Evolutionary conservation across 1,139 yeast genomes (phyloP).

Genomic region (Taphrina flavorubra): DNA sequence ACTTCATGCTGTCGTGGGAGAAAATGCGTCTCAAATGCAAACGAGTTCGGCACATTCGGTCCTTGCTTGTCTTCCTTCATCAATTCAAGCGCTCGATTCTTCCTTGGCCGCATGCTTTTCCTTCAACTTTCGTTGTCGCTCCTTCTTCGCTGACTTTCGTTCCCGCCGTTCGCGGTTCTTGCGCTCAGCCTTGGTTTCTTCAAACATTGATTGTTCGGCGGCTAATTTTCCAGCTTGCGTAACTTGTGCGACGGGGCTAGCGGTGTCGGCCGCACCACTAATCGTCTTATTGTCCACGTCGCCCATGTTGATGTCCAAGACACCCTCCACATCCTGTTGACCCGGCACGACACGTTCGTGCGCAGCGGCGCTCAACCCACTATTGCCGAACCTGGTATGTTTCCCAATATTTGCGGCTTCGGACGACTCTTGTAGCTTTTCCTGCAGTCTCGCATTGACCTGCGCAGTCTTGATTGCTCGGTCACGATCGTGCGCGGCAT

Average conservation of each 20-base stretch:
- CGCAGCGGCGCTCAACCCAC: conserved; percentile 8
- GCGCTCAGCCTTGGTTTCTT: conserved; percentile 21
- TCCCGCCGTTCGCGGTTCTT: conserved; percentile 27
- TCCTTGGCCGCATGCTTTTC: conserved; percentile 15
- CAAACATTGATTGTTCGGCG: conserved; percentile 15
- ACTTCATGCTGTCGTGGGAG: too few relatives aligned
- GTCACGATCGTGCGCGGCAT: conserved; percentile 35
- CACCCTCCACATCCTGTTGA: conserved; percentile 11
- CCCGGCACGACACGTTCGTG: conserved; percentile 3
- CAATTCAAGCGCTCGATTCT: background rate
- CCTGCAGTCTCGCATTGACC: conserved; percentile 21
- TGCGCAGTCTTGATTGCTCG: conserved; percentile 21
- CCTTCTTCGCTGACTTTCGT: conserved; percentile 33
- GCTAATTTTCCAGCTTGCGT: background rate
- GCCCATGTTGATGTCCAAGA: background rate
- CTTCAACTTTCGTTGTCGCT: conserved; percentile 20
- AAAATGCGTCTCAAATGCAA: too few relatives aligned
- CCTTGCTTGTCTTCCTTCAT: too few relatives aligned
- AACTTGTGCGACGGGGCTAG: background rate
- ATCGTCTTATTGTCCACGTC: background rate
- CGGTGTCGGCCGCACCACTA: background rate
- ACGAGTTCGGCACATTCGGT: too few relatives aligned
- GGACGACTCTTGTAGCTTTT: conserved; percentile 6
- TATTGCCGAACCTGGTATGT: conserved; percentile 35
- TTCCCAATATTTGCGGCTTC: conserved; percentile 23